Percentiles rank a stretch among this genome's conserved stretches.
phyloP scores from a whole-genome alignment of 805 yeast species.

The Pachysolen tannophilus region DNA sequence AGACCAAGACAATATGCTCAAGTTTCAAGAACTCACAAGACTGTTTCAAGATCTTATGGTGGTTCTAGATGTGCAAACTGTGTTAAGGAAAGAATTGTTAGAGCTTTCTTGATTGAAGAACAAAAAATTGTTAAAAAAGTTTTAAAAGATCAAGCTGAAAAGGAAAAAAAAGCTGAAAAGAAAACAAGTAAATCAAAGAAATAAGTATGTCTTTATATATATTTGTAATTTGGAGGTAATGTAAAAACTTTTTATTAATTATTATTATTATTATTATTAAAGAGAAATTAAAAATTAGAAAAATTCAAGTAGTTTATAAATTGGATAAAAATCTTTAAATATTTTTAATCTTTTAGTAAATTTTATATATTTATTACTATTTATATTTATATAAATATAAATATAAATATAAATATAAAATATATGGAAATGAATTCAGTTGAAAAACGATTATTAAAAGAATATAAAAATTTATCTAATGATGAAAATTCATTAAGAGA shows the following conservation, averaged over 20 bases:
- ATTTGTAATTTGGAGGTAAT: too few species aligned
- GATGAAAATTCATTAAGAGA: constrained; percentile 16
- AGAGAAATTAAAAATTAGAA: too few species aligned
- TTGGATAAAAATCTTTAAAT: not conserved
- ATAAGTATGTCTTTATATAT: too few species aligned
- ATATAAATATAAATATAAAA: too few species aligned
- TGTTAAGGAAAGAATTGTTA: constrained; percentile 98
- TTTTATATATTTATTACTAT: not conserved
- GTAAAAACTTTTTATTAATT: too few species aligned
- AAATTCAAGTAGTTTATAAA: constrained; percentile 15
- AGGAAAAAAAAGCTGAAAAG: too few species aligned
- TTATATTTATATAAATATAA: not conserved
- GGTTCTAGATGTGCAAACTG: constrained; percentile 98
- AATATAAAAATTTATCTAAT: constrained; percentile 22
- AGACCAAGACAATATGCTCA: constrained; percentile 98
- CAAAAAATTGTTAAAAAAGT: constrained; percentile 99
- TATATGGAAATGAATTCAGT: constrained; percentile 18
- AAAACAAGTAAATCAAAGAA: too few species aligned
- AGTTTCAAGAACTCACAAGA: constrained; percentile 93
- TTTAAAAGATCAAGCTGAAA: constrained; percentile 91
- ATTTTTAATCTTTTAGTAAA: not conserved
- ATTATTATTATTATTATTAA: too few species aligned
- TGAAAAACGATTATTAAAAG: constrained; percentile 29
- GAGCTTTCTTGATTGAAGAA: constrained; percentile 99
- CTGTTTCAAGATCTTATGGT: constrained; percentile 99